A percentile compares a stretch with the other conserved stretches of the same genome.
phyloP scores from a whole-genome alignment of 148 eudicot genomes.

The Fagopyrum esculentum region DNA sequence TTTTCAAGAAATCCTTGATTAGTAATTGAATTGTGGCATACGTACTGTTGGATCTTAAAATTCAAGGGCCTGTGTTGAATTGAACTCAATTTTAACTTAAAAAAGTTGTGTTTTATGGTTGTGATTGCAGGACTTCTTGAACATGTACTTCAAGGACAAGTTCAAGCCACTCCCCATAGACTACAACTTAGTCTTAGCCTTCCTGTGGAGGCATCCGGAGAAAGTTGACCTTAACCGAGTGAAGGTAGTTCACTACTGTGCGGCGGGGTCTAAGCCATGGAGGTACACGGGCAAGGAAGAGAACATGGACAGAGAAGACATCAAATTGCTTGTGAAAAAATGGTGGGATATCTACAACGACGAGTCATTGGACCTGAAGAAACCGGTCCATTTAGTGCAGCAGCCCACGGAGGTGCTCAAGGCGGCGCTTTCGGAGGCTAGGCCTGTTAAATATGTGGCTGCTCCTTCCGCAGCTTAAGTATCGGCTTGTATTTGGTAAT shows the following conservation, averaged over 20 bases:
- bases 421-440: slow-evolving; percentile 28
- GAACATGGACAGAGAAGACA: slow-evolving; percentile 41
- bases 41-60: neutral
- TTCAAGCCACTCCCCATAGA: slow-evolving; percentile 33
- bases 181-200: slow-evolving; percentile 36
- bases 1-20: neutral
- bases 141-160: slow-evolving; percentile 37
- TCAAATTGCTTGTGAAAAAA: slow-evolving; percentile 32
- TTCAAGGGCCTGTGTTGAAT: neutral
- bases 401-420: slow-evolving; percentile 19
- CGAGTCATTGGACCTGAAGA: slow-evolving; percentile 20
- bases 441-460: slow-evolving; percentile 23
- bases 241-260: slow-evolving; percentile 46
- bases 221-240: slow-evolving; percentile 30
- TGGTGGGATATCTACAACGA: slow-evolving; percentile 47
- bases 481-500: neutral
- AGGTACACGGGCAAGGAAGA: slow-evolving; percentile 31
- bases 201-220: slow-evolving; percentile 40
- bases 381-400: neutral
- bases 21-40: neutral
- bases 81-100: neutral
- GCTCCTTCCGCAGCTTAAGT: slow-evolving; percentile 40
- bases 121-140: slow-evolving; percentile 30
- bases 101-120: neutral
- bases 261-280: slow-evolving; percentile 39